phyloP scores from a whole-genome alignment of 2,329 filamentous ascomycete genomes.

The Fusarium newnesense region DNA sequence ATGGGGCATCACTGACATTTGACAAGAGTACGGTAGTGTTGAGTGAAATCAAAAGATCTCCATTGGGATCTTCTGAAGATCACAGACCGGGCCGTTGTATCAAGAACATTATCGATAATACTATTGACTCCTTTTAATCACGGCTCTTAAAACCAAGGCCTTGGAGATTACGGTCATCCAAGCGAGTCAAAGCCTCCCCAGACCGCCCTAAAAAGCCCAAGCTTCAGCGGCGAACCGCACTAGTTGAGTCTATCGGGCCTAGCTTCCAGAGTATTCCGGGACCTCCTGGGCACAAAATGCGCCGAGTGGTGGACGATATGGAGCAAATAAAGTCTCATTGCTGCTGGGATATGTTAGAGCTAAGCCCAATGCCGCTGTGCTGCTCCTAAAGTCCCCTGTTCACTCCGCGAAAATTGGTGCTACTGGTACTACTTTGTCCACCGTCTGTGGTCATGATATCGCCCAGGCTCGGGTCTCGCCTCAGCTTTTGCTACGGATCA shows the following conservation, averaged over 20 bases:
- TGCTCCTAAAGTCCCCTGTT: conserved; percentile 29
- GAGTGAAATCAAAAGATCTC: background rate
- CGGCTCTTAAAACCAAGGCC: conserved; percentile 20
- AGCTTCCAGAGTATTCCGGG: conserved; percentile 20
- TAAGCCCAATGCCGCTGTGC: conserved; percentile 39
- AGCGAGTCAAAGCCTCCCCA: conserved; percentile 15
- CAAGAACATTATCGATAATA: conserved; percentile 15
- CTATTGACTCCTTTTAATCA: conserved; percentile 32
- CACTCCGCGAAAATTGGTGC: conserved; percentile 22
- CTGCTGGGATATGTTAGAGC: conserved; percentile 25
- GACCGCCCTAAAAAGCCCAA: conserved; percentile 24
- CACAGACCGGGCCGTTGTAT: conserved; percentile 3
- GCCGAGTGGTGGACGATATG: conserved; percentile 41
- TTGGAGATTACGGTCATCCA: conserved; percentile 31
- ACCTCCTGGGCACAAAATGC: conserved; percentile 32
- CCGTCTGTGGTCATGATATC: conserved; percentile 40
- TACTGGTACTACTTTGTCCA: conserved; percentile 25
- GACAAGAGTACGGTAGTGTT: background rate
- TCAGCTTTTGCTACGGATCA: conserved; percentile 31
- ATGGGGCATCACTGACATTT: conserved; percentile 12
- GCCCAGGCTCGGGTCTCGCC: conserved; percentile 43
- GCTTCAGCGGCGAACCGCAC: conserved; percentile 28
- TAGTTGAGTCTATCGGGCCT: conserved; percentile 28
- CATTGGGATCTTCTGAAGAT: conserved; percentile 33
- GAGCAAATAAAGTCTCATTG: conserved; percentile 28